Evolutionary conservation across 1,284 basidiomycete species (phyloP), one percentile per base, ranked within the genome.

Genomic region (Erythrobasidium hasegawianum): DNA sequence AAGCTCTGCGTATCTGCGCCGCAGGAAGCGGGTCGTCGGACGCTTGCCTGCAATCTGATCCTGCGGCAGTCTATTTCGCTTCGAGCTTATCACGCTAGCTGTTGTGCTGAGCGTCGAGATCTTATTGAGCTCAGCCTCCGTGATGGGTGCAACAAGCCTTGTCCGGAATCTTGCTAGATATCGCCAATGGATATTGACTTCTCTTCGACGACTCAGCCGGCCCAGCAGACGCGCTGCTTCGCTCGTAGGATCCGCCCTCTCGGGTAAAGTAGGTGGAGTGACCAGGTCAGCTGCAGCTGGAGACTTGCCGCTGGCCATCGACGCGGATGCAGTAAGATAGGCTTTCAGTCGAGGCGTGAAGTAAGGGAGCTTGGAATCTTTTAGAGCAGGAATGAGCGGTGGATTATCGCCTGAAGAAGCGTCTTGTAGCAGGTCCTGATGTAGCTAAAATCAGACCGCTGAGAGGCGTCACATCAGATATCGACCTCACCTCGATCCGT

Each of bases 161-260:
- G 29, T 27, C n/a, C 56, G 55, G 13, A 57, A 40, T 22, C 18
- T 43, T 29, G 55, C 9, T 16, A 65, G 45, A 10, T 81, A 87
- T 18, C 84, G 81, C 83, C 85, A 83, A n/a, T 83, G 83, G 57
- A 85, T 81, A 75, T 90, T 90, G 45, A 84, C 81, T 73, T 87
- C 83, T 43, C 87, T 82, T 39, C 87, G 83, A 74, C 83, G 86
- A 76, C 85, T 86, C 45, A 88, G 78, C 16, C 81, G 82, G 1
- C 87, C 88, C 38, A 87, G 78, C 1, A 86, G 72, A 16, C 77
- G 75, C 0, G 85, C 84, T 64, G 87, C 84, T 69, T 83, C 80
- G 3, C 86, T 85, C 1, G 75, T 68, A 7, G 83, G 82, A 69
- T 86, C 77, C 38, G 84, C 84, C 26, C 83, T 82, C 4, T 75